Base-by-base conservation (phyloP, 805 yeast genomes). In the Wickerhamiella nectarea region DNA sequence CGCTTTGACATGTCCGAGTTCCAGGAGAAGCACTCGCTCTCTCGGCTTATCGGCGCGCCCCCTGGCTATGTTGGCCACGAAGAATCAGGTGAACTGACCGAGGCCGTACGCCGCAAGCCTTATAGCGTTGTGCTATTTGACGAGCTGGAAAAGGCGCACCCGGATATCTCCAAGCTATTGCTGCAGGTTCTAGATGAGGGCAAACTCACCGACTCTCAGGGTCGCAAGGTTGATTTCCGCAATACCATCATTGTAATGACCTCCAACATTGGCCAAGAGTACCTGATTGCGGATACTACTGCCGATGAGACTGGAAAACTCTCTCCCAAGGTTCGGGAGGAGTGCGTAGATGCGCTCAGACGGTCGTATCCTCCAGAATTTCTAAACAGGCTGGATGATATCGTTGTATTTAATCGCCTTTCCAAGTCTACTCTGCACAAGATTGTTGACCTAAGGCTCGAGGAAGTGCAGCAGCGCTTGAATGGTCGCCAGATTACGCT, bases 41-140 rank as follows among this genome's bases (percentile, higher is more conserved):
- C 95, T 36, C 74, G 96, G 50, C 71, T 89, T 10, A 86, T 89
- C 53, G 98, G 98, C 41, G 91, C 97, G 0, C 98, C 98, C 4
- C 98, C 98, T 24, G 96, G 97, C 6, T 89, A 89, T 60, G 95
- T 89, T 18, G 91, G 95, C 43, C 87, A 86, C 64, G 98, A 89
- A 57, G 91, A 82, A 54, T 67, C 74, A 33, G 98, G 98, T 41
- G 97, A 91, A 62, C 69, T 91, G 50, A 91, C 98, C 1, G 97
- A 91, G 62, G 94, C 95, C 5, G 93, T 91, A 8, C 74, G 95
- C 58, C 74, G 97, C 55, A 87, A 86, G 56, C 98, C 98, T 7
- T 89, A 89, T 53, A 72, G 96, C 0, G 95, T 89, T 21, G 80
- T 89, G 1, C 65, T 89, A 46, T 91, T 89, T 60, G 98, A 89